Conservation (phyloP, 352 stramenopile species). For the Pythium brassicae region DNA sequence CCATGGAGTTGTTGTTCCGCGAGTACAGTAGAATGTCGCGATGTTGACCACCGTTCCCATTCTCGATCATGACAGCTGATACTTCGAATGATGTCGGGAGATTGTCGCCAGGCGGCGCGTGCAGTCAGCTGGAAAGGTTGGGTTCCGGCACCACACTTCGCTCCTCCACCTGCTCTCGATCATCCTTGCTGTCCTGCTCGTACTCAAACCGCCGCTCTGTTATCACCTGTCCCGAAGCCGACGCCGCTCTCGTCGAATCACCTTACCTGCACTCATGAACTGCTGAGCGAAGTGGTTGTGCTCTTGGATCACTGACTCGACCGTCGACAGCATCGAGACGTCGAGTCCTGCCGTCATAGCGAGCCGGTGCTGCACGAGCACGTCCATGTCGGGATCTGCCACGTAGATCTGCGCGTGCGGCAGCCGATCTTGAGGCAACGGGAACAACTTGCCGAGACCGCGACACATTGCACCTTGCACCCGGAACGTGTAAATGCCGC, state of each 20-base stretch:
- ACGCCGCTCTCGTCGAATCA: neutral
- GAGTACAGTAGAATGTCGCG: too few relatives aligned
- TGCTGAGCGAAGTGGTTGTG: neutral
- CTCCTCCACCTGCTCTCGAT: neutral
- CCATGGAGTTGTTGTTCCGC: too few relatives aligned
- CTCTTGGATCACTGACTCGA: neutral
- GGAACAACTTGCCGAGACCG: neutral
- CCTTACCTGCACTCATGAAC: neutral
- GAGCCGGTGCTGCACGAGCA: neutral
- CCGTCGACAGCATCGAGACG: neutral
- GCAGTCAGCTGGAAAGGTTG: neutral
- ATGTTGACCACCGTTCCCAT: too few relatives aligned
- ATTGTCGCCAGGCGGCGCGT: neutral
- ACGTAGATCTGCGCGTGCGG: neutral
- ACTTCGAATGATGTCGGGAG: too few relatives aligned
- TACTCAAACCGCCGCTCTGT: too few relatives aligned
- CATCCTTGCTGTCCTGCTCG: neutral
- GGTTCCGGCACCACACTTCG: neutral
- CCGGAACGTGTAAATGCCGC: neutral
- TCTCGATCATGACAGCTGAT: too few relatives aligned
- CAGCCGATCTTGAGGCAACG: neutral
- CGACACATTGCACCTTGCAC: neutral
- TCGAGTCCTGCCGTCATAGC: neutral
- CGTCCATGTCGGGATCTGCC: neutral
- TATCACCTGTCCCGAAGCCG: neutral